phyloP scores from a whole-genome alignment of 306 rosid genomes.

The Citrullus mucosospermus region DNA sequence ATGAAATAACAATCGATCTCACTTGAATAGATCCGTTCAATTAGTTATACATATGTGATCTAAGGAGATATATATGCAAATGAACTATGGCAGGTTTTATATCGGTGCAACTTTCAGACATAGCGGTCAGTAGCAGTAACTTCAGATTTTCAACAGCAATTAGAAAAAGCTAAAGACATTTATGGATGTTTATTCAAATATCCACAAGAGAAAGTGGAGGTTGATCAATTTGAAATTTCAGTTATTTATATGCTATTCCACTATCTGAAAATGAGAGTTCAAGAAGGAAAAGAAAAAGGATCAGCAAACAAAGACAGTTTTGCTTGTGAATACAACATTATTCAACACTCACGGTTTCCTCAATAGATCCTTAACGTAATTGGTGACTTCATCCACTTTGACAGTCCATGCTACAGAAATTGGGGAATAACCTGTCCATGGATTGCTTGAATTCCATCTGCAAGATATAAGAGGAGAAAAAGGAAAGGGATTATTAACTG shows the following conservation, averaged over 20 bases:
- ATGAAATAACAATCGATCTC: too few species aligned
- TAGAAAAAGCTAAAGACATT: not conserved
- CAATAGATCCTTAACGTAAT: conserved; percentile 35
- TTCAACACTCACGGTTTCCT: conserved; percentile 44
- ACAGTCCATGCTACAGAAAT: conserved; percentile 89
- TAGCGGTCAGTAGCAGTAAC: not conserved
- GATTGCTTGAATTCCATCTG: conserved; percentile 85
- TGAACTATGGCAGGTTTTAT: too few species aligned
- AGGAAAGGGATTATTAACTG: not conserved
- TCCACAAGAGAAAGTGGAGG: not conserved
- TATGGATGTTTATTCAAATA: not conserved
- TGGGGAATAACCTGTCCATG: conserved; percentile 80
- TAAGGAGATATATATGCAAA: too few species aligned
- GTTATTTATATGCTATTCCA: not conserved
- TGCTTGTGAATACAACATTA: not conserved
- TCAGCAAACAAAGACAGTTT: not conserved
- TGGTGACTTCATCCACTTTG: conserved; percentile 47
- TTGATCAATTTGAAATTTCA: not conserved
- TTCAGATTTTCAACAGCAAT: not conserved
- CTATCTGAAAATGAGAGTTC: not conserved
- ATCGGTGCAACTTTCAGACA: not conserved
- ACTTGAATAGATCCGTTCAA: too few species aligned
- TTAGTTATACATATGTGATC: too few species aligned
- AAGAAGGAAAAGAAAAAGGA: not conserved
- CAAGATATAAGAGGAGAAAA: not conserved